These are phyloP conservation scores for Mortierella sp. DNA, from an alignment of 371 early-diverging fungal genomes.

Conservation along the genomic window DNA sequence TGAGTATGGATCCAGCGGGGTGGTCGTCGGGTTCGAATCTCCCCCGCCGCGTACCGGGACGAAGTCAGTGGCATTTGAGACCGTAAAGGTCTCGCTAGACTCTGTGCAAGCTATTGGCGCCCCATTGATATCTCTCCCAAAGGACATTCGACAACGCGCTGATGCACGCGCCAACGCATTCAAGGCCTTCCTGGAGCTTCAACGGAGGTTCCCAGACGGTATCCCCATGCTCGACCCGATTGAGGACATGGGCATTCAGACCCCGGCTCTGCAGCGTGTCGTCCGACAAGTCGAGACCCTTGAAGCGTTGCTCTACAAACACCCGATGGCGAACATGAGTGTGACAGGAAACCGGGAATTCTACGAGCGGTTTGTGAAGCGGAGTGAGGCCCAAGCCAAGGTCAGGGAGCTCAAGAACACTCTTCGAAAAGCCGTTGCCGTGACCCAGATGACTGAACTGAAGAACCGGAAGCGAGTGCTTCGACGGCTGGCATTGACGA, in stretches of 20 bases:
- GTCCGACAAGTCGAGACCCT: conserved; percentile 78
- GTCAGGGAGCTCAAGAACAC: conserved; percentile 74
- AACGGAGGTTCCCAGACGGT: conserved; percentile 76
- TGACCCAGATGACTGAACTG: conserved; percentile 92
- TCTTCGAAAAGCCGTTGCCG: conserved; percentile 78
- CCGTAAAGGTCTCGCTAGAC: conserved; percentile 84
- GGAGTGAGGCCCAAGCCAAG: conserved; percentile 64
- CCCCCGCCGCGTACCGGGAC: conserved; percentile 61
- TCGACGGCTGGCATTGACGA: conserved; percentile 87
- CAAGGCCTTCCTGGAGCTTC: conserved; percentile 78
- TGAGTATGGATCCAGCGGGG: conserved; percentile 65
- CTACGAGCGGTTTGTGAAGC: conserved; percentile 75
- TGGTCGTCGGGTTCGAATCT: conserved; percentile 66
- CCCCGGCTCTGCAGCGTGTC: conserved; percentile 78
- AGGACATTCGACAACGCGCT: conserved; percentile 65
- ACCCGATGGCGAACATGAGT: conserved; percentile 61
- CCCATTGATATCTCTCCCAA: conserved; percentile 81
- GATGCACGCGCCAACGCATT: conserved; percentile 71
- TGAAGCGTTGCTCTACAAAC: conserved; percentile 71
- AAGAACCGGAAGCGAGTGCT: conserved; percentile 89
- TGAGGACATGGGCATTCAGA: conserved; percentile 88
- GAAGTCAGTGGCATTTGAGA: conserved; percentile 61
- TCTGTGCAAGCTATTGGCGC: conserved; percentile 80
- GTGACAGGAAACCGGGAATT: conserved; percentile 64
- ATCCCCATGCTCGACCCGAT: conserved; percentile 90